phyloP scores from a whole-genome alignment of 2,329 filamentous ascomycete species.

The Pseudocercospora musae region DNA sequence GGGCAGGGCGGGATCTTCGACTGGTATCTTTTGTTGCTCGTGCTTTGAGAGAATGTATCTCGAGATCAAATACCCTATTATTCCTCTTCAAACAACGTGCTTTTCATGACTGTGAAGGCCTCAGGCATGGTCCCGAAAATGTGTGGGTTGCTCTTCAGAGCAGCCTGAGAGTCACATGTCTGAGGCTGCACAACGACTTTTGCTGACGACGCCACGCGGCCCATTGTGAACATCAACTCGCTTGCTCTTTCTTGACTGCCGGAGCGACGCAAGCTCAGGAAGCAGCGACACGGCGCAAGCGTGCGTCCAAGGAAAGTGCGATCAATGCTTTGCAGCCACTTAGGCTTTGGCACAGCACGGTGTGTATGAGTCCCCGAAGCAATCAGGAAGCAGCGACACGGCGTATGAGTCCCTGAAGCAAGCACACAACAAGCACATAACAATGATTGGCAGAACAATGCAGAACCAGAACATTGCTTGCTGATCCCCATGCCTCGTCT shows the following conservation, averaged over 20 bases:
- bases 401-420: background rate
- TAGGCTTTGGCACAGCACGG: background rate
- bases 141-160: too few relatives aligned
- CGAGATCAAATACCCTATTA: conserved; percentile 2
- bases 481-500: background rate
- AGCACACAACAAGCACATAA: too few relatives aligned
- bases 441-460: background rate
- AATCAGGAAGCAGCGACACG: too few relatives aligned
- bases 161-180: background rate
- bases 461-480: background rate
- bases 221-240: background rate
- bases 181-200: background rate
- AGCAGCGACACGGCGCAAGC: background rate
- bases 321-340: background rate
- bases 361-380: too few relatives aligned
- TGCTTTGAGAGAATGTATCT: background rate
- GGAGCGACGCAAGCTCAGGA: too few relatives aligned
- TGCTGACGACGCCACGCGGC: background rate
- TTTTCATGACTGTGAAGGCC: too few relatives aligned
- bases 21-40: conserved; percentile 1
- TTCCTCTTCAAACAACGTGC: background rate
- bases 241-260: background rate
- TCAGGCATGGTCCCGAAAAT: too few relatives aligned
- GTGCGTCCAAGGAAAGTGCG: background rate
- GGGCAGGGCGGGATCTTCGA: background rate